Evolutionary conservation across 805 yeast genomes (phyloP).

Genomic region (Lipomyces chichibuensis): DNA sequence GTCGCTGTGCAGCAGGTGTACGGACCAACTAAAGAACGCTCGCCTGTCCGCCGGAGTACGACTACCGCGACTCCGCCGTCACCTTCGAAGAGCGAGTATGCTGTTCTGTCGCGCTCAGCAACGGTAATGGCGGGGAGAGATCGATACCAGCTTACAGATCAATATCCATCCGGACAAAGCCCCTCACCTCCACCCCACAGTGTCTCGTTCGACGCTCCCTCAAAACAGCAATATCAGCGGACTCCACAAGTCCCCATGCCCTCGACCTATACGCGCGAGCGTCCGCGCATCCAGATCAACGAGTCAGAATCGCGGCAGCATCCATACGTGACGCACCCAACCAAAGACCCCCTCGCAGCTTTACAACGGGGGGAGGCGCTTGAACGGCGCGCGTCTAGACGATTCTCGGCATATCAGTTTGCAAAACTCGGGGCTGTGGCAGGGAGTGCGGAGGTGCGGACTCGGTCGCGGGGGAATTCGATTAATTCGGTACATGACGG

Average conservation of each 20-base stretch:
- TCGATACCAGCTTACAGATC: background rate
- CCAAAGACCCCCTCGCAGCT: constrained; percentile 68
- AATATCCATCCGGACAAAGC: background rate
- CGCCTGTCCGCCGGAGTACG: background rate
- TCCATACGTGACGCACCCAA: background rate
- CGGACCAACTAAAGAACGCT: constrained; percentile 14
- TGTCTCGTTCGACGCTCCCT: background rate
- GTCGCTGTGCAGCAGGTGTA: constrained; percentile 8
- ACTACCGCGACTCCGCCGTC: background rate
- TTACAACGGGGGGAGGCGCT: constrained; percentile 81
- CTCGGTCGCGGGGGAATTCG: constrained; percentile 10
- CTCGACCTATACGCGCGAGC: constrained; percentile 7
- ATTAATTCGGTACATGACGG: constrained; percentile 14
- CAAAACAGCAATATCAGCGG: constrained; percentile 14
- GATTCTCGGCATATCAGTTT: constrained; percentile 92
- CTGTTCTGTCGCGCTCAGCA: constrained; percentile 10
- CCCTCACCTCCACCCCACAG: constrained; percentile 1
- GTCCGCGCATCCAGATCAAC: constrained; percentile 8
- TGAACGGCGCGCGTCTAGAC: constrained; percentile 88
- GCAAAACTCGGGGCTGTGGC: constrained; percentile 57
- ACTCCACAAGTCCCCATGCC: constrained; percentile 12
- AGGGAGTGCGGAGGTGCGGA: constrained; percentile 10
- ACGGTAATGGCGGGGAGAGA: background rate
- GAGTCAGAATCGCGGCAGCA: background rate
- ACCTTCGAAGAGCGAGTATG: background rate